A percentile compares a stretch with the other conserved stretches of the same genome.
These are phyloP conservation scores for Thecaphora frezii DNA, from an alignment of 1,284 basidiomycete species.

Conservation along the genomic window DNA sequence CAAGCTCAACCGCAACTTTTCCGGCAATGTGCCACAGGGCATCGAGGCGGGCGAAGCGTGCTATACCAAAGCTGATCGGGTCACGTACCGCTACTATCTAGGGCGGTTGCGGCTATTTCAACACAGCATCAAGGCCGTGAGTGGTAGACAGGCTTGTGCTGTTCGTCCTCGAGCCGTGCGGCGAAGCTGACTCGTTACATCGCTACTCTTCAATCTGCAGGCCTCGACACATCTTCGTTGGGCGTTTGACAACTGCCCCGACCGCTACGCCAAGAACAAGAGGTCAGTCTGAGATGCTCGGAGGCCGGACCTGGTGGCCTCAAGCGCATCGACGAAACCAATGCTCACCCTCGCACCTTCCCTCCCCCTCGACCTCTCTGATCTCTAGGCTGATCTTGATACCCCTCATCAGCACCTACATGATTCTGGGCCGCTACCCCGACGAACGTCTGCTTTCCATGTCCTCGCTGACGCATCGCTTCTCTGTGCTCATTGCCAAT, in stretches of 20 bases:
- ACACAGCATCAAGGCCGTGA: conserved; percentile 56
- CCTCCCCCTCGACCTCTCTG: too few relatives aligned
- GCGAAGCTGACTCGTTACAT: not conserved
- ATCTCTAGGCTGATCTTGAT: conserved; percentile 55
- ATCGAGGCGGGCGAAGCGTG: conserved; percentile 46
- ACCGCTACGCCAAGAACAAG: conserved; percentile 43
- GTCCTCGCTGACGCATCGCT: conserved; percentile 48
- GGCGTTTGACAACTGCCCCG: conserved; percentile 58
- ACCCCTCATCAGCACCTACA: conserved; percentile 57
- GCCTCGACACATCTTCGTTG: conserved; percentile 57
- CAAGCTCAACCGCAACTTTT: conserved; percentile 41
- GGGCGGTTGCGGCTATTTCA: conserved; percentile 61
- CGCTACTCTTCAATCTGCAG: conserved; percentile 8
- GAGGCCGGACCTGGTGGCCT: not conserved
- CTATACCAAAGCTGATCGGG: conserved; percentile 58
- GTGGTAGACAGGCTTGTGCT: conserved; percentile 2
- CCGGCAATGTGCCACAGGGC: conserved; percentile 9
- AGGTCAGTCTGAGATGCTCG: conserved; percentile 20
- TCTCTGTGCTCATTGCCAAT: conserved; percentile 33
- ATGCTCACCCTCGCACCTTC: too few relatives aligned
- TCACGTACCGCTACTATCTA: conserved; percentile 60
- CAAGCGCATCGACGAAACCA: conserved; percentile 7
- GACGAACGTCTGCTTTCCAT: conserved; percentile 41
- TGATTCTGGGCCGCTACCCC: conserved; percentile 60
- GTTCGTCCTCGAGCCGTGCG: not conserved